A percentile compares a stretch with the other conserved stretches of the same genome.
phyloP scores from a whole-genome alignment of 2,329 filamentous ascomycete species.

The Alternaria tenuissima region DNA sequence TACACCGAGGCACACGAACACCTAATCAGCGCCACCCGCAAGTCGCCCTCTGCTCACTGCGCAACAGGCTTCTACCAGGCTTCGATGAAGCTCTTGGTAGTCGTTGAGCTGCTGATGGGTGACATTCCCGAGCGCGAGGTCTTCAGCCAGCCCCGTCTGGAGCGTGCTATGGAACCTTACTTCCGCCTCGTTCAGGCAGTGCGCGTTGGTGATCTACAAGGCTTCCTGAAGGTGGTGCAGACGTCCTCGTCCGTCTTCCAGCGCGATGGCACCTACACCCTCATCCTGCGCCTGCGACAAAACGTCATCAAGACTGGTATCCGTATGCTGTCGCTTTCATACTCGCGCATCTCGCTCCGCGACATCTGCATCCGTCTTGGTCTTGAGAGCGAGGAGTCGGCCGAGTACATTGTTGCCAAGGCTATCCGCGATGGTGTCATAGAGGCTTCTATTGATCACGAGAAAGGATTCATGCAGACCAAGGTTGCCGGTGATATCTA shows the following conservation, averaged over 20 bases:
- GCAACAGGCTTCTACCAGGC: constrained; percentile 96
- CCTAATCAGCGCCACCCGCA: constrained; percentile 89
- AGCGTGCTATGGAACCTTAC: constrained; percentile 89
- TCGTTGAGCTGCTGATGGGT: constrained; percentile 97
- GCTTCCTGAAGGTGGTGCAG: constrained; percentile 87
- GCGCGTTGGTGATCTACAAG: constrained; percentile 92
- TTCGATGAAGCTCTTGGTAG: constrained; percentile 93
- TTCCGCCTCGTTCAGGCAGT: constrained; percentile 94
- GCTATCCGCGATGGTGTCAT: constrained; percentile 97
- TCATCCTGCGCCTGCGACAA: constrained; percentile 92
- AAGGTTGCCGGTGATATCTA: constrained; percentile 97
- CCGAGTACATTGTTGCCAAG: constrained; percentile 99
- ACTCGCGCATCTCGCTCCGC: constrained; percentile 94
- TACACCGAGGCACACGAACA: constrained; percentile 98
- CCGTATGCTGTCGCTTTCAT: constrained; percentile 98
- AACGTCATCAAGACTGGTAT: constrained; percentile 99
- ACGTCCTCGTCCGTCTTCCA: constrained; percentile 85
- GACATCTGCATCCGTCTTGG: constrained; percentile 97
- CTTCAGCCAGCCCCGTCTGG: constrained; percentile 88
- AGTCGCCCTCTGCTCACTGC: constrained; percentile 87
- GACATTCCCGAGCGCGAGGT: constrained; percentile 95
- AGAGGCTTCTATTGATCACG: constrained; percentile 91
- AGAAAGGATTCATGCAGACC: constrained; percentile 98
- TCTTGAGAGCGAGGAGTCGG: constrained; percentile 93
- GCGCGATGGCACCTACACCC: constrained; percentile 91